Evolutionary conservation across 1,284 basidiomycete genomes (phyloP).

Genomic region (Stygiomarasmius scandens): DNA sequence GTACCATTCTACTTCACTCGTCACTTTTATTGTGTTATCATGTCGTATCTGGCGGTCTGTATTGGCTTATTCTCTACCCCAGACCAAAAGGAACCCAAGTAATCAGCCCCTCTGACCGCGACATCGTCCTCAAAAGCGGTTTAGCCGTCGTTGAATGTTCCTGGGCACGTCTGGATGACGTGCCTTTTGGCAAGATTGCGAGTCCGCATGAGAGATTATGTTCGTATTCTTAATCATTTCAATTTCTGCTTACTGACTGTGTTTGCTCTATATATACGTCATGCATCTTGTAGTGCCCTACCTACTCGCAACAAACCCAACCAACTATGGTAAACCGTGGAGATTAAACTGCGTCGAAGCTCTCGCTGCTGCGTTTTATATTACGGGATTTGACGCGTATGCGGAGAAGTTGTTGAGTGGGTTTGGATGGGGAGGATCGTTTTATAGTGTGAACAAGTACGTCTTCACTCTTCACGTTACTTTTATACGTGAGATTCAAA

Average conservation of each 20-base stretch:
- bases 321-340: constrained; percentile 96
- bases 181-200: constrained; percentile 92
- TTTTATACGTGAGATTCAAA: too few species aligned
- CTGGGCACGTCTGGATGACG: constrained; percentile 93
- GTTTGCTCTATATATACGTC: too few species aligned
- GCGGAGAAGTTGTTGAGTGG: constrained; percentile 76
- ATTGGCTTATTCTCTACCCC: too few species aligned
- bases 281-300: too few species aligned
- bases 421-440: constrained; percentile 89
- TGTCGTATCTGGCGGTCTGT: too few species aligned
- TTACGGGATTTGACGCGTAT: constrained; percentile 82
- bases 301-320: constrained; percentile 89
- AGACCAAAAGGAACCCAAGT: constrained; percentile 87
- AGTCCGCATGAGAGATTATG: constrained; percentile 90
- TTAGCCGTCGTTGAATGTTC: constrained; percentile 97
- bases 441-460: constrained; percentile 83
- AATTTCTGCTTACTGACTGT: not conserved
- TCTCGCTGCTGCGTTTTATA: constrained; percentile 89
- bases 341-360: constrained; percentile 91
- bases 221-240: constrained; percentile 45
- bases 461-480: constrained; percentile 20
- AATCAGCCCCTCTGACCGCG: constrained; percentile 83
- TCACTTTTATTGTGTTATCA: too few species aligned
- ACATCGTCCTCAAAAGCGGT: constrained; percentile 77
- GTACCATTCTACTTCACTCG: too few species aligned